Percentiles rank a stretch among this genome's conserved stretches.
These are phyloP conservation scores for Calvatia gigantea DNA, from an alignment of 768 basidiomycete genomes.

Conservation along the genomic window DNA sequence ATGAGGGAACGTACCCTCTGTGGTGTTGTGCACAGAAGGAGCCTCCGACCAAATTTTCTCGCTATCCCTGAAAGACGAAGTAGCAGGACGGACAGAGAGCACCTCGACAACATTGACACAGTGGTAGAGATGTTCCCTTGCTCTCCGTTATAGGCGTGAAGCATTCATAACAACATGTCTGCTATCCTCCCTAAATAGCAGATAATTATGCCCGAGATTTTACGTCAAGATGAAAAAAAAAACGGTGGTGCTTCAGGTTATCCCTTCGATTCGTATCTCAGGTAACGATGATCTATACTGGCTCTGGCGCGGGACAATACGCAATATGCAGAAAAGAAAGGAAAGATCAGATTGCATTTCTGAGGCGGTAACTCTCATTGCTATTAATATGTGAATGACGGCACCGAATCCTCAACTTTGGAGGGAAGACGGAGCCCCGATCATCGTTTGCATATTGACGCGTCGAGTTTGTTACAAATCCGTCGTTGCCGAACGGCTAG, in stretches of 20 bases:
- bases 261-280: neutral
- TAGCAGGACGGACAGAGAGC: neutral
- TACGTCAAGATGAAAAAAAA: neutral
- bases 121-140: neutral
- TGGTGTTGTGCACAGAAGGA: neutral
- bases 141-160: neutral
- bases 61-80: neutral
- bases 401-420: neutral
- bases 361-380: neutral
- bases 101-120: neutral
- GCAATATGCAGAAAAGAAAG: neutral
- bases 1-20: neutral
- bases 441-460: neutral
- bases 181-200: neutral
- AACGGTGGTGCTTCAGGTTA: neutral
- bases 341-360: neutral
- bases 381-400: neutral
- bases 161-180: neutral
- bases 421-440: neutral
- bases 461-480: neutral
- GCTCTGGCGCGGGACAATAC: no score
- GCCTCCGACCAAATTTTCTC: neutral
- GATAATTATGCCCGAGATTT: neutral
- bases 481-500: neutral
- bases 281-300: neutral